Base-by-base conservation (phyloP, 768 basidiomycete species). In the Panaeolus cyanescens region DNA sequence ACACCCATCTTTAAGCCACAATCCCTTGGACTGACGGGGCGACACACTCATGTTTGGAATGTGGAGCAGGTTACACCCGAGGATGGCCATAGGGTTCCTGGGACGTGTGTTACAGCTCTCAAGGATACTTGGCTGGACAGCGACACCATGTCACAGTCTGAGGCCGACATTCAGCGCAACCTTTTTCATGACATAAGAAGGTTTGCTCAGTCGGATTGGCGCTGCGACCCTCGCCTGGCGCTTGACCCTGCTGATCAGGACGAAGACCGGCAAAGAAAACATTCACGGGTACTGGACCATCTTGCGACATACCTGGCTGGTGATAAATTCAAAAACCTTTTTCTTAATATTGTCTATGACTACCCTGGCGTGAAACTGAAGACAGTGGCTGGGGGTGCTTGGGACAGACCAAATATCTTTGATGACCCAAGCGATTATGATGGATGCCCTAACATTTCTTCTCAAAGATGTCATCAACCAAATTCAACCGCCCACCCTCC, bases 11-110 rank as follows among this genome's bases (percentile, higher is more conserved):
- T 63, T 19, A 58, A 57, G 19, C 64, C 63, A 39, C 42, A 58
- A 28, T 58, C 63, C 4, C 59, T 37, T 55, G 53, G 54, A 32
- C 62, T 64, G 17, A 60, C 62, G 56, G 66, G 59, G 3, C 61
- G 63, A 25, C 57, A 50, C 61, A n/a, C 61, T 19, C 61, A 59
- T 1, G 39, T 62, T n/a, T 65, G 59, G 64, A 54, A 30, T 4
- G 54, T 32, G 13, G 56, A 60, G 12, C 60, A 39, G 33, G 55
- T 45, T 32, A 62, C 55, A 5, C 33, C 19, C 1, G 3, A 31
- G n/a, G 8, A 6, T 1, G 30, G 61, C 17, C 28, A 17, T 22
- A 33, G 45, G 19, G 19, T 40, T 31, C 53, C 20, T 19, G 36
- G 30, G 1, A 20, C 39, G 8, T 20, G 7, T 3, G 9, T 12